Base-by-base conservation (phyloP, 1,139 yeast genomes). In the Kazachstania sp. region DNA sequence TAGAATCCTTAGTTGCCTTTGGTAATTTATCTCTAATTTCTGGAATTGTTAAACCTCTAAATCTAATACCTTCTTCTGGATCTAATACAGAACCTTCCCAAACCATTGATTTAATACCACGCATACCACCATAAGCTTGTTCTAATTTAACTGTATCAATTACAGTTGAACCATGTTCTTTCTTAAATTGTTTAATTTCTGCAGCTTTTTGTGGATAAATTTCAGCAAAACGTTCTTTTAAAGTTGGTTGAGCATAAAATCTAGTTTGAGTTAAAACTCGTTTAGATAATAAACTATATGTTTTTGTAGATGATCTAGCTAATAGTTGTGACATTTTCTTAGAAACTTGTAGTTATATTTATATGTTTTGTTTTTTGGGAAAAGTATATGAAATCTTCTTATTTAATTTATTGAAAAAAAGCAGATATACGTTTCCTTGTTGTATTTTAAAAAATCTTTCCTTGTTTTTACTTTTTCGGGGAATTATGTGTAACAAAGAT, bases 61-160 rank as follows among this genome's bases (percentile, higher is more conserved):
- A 77, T 37, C 73, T 70, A 53, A 77, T 77, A 12, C 82, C 82
- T 44, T 70, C 70, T 43, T 71, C 63, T 15, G 81, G 72, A 52
- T 77, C 81, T 43, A 77, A 69, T 18, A 69, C 71, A 1, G 81
- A 74, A 11, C 78, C 73, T 50, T 77, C 79, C 81, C 81, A 77
- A 30, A 74, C 68, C 63, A 77, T 64, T 12, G 75, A 66, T 55
- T 69, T 69, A 47, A 72, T 66, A 1, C 79, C 80, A 49, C 81
- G 68, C 81, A 77, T 77, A 9, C 82, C 82, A 26, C 81, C 81
- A 74, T 92, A 92, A 47, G 96, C 96, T 75, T 92, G 97, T 72
- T 87, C 96, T 59, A 92, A 78, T 57, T 82, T 75, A 58, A 90
- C 95, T 74, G 92, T 96, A 61, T 96, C 97, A 63, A 94, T 87